Conservation (phyloP, 345 rosid species). For the Diplotaxis tenuifolia region DNA sequence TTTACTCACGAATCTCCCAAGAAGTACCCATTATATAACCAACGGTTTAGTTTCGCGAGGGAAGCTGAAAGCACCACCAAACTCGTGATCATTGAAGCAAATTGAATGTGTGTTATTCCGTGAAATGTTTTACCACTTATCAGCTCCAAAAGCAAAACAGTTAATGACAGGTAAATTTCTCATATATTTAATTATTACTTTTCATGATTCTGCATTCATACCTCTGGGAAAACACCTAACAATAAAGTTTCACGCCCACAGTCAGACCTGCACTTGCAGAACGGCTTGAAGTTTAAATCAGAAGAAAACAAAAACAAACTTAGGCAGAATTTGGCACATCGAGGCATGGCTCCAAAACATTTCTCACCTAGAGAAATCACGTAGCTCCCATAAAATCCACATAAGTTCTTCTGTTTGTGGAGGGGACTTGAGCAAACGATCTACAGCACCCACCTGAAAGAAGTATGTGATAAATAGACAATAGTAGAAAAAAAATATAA, state of each 20-base stretch:
- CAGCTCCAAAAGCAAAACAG: not conserved
- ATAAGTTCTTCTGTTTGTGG: conserved; percentile 91
- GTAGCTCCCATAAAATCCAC: conserved; percentile 96
- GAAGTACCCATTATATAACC: not conserved
- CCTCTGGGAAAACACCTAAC: conserved; percentile 87
- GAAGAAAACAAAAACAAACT: conserved; percentile 11
- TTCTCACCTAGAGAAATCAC: conserved; percentile 81
- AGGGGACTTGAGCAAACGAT: conserved; percentile 69
- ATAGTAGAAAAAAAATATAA: not conserved
- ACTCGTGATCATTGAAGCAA: not conserved
- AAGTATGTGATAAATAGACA: conserved; percentile 9
- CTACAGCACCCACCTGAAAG: conserved; percentile 74
- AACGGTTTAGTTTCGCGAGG: conserved; percentile 9
- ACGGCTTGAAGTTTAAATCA: conserved; percentile 19
- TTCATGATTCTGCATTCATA: conserved; percentile 33
- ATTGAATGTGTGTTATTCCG: not conserved
- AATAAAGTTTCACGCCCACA: conserved; percentile 93
- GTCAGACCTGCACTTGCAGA: conserved; percentile 65
- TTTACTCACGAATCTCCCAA: conserved; percentile 2
- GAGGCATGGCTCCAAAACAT: no score
- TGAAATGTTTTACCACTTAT: conserved; percentile 6
- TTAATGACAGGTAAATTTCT: conserved; percentile 8
- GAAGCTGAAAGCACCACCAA: no score
- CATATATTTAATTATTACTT: conserved; percentile 6
- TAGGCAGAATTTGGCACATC: conserved; percentile 3